Evolutionary conservation across 1,139 yeast species (phyloP), one percentile per base, ranked within the genome.

Genomic region (Magnusiomyces suaveolens): DNA sequence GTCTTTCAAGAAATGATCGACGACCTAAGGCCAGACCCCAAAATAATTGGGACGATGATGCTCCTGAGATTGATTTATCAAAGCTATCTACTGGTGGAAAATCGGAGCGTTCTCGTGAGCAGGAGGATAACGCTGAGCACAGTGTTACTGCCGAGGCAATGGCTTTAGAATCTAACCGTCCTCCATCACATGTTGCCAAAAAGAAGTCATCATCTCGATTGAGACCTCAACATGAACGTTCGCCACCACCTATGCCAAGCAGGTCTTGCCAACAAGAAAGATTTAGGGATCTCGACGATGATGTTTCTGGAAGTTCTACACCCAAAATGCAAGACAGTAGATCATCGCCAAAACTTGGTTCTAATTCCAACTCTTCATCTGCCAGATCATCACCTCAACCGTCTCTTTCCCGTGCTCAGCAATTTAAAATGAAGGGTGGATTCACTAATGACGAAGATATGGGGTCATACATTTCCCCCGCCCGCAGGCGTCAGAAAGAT

Each of bases 401-500:
- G 4, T 18, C 38, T 20, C 46, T 53, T 33, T 53, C 58, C 2
- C 46, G 55, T 26, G 58, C 58, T n/a, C 59, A 57, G 33, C 58
- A 56, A 43, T 57, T 57, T 41, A 57, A 57, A 56, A 49, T 51
- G 29, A 46, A 52, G 23, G 32, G 43, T 12, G 48, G 38, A 3
- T 26, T 23, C 20, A 23, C 51, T 38, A 49, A 53, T 32, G 65
- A 60, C 12, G 65, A 64, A 2, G 68, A 64, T 8, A 62, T 61
- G 39, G 54, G 56, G 49, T 10, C 44, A 21, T 60, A 62, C 48
- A 59, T 61, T 14, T 62, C 67, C 14, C 59, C 67, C 1, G 54
- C 66, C n/a, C 32, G 60, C n/a, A 59, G 64, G 8, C 56, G 60
- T 24, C 57, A 47, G 10, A 50, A 32, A 14, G 52, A 33, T 16